These are phyloP conservation scores for Crinitomyces ghanaensis DNA, from an alignment of 805 yeast genomes.

Conservation along the genomic window DNA sequence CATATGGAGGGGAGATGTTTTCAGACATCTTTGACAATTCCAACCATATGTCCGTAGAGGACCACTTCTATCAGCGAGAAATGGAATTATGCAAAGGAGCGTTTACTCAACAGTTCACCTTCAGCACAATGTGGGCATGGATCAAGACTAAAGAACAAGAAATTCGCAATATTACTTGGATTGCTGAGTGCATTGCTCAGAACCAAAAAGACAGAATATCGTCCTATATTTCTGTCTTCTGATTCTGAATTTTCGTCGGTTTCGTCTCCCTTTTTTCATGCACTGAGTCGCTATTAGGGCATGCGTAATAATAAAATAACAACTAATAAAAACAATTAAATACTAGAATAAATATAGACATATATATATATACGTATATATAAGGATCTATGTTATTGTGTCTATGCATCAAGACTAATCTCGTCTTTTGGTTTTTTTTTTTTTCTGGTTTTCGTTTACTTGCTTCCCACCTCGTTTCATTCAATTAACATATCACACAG, in stretches of 20 bases:
- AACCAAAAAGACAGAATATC: conserved; percentile 91
- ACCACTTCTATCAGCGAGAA: conserved; percentile 84
- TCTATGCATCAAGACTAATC: background rate
- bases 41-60: conserved; percentile 61
- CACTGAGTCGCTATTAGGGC: no score
- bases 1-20: conserved; percentile 19
- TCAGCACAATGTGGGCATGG: conserved; percentile 93
- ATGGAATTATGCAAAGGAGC: conserved; percentile 89
- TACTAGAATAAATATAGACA: no score
- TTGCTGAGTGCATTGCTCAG: conserved; percentile 98
- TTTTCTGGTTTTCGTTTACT: no score
- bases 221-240: conserved; percentile 81
- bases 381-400: background rate
- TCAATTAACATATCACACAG: no score
- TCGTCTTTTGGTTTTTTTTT: no score
- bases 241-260: conserved; percentile 8
- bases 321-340: no score
- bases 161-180: conserved; percentile 96
- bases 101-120: conserved; percentile 91
- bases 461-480: no score
- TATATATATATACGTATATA: background rate
- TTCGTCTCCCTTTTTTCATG: background rate
- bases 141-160: conserved; percentile 93
- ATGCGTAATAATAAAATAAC: conserved; percentile 1
- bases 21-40: conserved; percentile 36